These are phyloP conservation scores for Geoglossum glabrum DNA, from an alignment of 495 filamentous ascomycete species.

Conservation along the genomic window DNA sequence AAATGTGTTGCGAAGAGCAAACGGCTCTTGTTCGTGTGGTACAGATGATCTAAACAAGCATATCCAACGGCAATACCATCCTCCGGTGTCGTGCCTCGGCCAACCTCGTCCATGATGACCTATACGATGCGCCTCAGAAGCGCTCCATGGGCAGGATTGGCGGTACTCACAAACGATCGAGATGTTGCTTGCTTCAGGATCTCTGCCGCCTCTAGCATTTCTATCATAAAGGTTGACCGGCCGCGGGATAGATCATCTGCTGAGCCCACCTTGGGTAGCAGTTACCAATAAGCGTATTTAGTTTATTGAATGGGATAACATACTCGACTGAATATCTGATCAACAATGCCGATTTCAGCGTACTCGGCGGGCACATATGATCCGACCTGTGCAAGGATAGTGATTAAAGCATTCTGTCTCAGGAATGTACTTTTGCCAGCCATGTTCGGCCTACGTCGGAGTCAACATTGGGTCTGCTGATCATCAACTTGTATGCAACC, in stretches of 20 bases:
- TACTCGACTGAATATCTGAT: conserved; percentile 69
- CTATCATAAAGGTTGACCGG: conserved; percentile 90
- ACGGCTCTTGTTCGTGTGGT: conserved; percentile 52
- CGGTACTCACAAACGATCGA: conserved; percentile 40
- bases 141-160: not conserved
- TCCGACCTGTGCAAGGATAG: conserved; percentile 78
- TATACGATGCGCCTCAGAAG: not conserved
- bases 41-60: conserved; percentile 66
- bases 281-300: not conserved
- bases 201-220: conserved; percentile 59
- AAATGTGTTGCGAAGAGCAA: conserved; percentile 92
- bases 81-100: conserved; percentile 77
- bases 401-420: conserved; percentile 83
- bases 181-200: conserved; percentile 47
- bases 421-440: conserved; percentile 91
- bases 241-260: conserved; percentile 82
- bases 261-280: conserved; percentile 38
- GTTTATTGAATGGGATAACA: not conserved
- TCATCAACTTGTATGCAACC: not conserved
- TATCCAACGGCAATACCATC: conserved; percentile 83
- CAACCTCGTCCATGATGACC: conserved; percentile 97
- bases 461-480: not conserved
- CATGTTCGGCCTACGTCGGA: conserved; percentile 60
- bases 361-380: conserved; percentile 78
- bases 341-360: conserved; percentile 69